phyloP scores from a whole-genome alignment of 2,329 filamentous ascomycete species.

The Thyridium curvatum region DNA sequence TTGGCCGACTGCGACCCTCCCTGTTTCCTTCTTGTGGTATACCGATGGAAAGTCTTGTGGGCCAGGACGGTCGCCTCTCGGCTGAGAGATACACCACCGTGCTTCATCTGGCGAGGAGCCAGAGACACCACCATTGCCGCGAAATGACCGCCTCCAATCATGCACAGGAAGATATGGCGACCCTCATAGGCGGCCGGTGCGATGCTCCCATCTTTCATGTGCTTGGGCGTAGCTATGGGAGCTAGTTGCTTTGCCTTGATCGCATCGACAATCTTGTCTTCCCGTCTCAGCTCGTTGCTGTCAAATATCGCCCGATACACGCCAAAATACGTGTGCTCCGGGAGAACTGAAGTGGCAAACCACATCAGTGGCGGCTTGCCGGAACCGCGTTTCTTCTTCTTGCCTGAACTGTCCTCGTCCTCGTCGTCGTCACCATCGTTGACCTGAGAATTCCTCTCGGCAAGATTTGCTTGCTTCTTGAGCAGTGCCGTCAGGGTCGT shows the following conservation, averaged over 20 bases:
- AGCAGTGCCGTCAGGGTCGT: slow-evolving; percentile 70
- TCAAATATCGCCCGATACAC: slow-evolving; percentile 81
- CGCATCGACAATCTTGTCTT: slow-evolving; percentile 55
- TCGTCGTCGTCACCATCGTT: slow-evolving; percentile 39
- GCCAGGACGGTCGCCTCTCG: slow-evolving; percentile 82
- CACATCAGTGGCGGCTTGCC: slow-evolving; percentile 76
- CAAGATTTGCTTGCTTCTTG: slow-evolving; percentile 75
- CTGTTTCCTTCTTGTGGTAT: slow-evolving; percentile 93
- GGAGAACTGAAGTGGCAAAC: slow-evolving; percentile 72
- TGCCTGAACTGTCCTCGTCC: slow-evolving; percentile 38
- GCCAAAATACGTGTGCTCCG: slow-evolving; percentile 74
- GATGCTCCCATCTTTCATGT: slow-evolving; percentile 45
- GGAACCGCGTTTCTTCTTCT: slow-evolving; percentile 43
- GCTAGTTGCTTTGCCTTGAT: slow-evolving; percentile 72
- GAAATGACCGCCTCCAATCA: slow-evolving; percentile 98
- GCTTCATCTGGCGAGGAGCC: slow-evolving; percentile 70
- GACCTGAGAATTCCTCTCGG: slow-evolving; percentile 40
- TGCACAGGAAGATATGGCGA: slow-evolving; percentile 91
- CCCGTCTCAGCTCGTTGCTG: slow-evolving; percentile 60
- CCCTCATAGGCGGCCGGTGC: slow-evolving; percentile 54
- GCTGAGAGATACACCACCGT: slow-evolving; percentile 64
- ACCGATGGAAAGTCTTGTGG: slow-evolving; percentile 96
- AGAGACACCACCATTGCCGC: slow-evolving; percentile 93
- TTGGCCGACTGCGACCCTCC: slow-evolving; percentile 92
- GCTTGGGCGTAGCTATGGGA: slow-evolving; percentile 47